A percentile compares a stretch with the other conserved stretches of the same genome.
phyloP scores from a whole-genome alignment of 2,329 filamentous ascomycete species.

The Meredithiella fracta region DNA sequence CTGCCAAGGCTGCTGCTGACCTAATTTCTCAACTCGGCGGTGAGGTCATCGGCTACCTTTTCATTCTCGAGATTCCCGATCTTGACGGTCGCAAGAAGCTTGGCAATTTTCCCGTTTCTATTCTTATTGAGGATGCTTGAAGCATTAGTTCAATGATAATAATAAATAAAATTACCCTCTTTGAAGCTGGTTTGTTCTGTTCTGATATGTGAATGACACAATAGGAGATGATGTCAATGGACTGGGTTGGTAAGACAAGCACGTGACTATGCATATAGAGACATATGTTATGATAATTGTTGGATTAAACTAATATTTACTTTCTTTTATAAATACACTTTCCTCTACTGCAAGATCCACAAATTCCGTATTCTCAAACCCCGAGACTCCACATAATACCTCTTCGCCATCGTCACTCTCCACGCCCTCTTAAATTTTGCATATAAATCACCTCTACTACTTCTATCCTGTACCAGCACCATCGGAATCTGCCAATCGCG shows the following conservation, averaged over 20 bases:
- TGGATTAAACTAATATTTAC: background rate
- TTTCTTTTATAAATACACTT: background rate
- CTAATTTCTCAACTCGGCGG: constrained; percentile 78
- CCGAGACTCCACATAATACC: constrained; percentile 68
- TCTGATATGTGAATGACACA: too few relatives aligned
- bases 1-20: constrained; percentile 70
- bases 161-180: background rate
- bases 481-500: constrained; percentile 61
- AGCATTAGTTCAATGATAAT: constrained; percentile 2
- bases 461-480: constrained; percentile 65
- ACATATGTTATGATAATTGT: too few relatives aligned
- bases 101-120: constrained; percentile 58
- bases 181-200: too few relatives aligned
- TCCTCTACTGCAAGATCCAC: constrained; percentile 30
- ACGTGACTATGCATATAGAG: too few relatives aligned
- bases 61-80: constrained; percentile 90
- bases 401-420: constrained; percentile 56
- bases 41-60: constrained; percentile 73
- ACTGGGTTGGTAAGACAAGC: too few relatives aligned
- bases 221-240: background rate
- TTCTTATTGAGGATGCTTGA: constrained; percentile 49
- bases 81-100: constrained; percentile 86
- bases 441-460: constrained; percentile 31
- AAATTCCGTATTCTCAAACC: constrained; percentile 60
- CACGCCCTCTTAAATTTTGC: constrained; percentile 44